phyloP scores from a whole-genome alignment of 345 rosid species.

The Gossypium sturtianum region DNA sequence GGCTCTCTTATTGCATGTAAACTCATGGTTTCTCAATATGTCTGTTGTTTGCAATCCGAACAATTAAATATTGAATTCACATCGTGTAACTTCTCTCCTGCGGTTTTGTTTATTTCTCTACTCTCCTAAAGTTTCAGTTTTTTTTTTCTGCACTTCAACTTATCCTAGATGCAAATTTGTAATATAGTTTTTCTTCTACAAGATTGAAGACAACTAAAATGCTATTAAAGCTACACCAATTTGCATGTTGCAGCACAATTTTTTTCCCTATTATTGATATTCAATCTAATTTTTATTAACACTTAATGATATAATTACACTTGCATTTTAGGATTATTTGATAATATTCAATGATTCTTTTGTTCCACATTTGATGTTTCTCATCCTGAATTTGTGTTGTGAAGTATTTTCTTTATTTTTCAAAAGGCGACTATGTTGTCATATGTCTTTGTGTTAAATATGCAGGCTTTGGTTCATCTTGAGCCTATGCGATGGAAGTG shows the following conservation, averaged over 20 bases:
- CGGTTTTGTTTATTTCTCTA: not conserved
- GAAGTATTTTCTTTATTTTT: not conserved
- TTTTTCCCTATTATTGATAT: not conserved
- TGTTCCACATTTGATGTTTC: not conserved
- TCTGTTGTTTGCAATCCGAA: not conserved
- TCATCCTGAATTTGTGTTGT: not conserved
- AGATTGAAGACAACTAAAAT: not conserved
- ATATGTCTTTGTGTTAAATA: conserved; percentile 11
- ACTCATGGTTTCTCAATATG: not conserved
- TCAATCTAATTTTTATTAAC: not conserved
- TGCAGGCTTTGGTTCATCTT: conserved; percentile 27
- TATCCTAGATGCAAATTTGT: not conserved
- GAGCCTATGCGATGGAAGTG: conserved; percentile 62
- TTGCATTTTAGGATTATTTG: not conserved
- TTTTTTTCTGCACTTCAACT: not conserved
- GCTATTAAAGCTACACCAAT: not conserved
- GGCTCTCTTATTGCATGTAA: not conserved
- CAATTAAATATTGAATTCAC: not conserved
- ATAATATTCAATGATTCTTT: not conserved
- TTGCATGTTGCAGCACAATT: not conserved
- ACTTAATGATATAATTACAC: not conserved
- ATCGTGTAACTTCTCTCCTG: not conserved
- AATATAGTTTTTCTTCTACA: not conserved
- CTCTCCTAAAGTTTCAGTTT: not conserved
- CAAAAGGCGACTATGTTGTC: not conserved